Evolutionary conservation across 108 stramenopile genomes (phyloP).

Genomic region (Conticribra weissflogii): DNA sequence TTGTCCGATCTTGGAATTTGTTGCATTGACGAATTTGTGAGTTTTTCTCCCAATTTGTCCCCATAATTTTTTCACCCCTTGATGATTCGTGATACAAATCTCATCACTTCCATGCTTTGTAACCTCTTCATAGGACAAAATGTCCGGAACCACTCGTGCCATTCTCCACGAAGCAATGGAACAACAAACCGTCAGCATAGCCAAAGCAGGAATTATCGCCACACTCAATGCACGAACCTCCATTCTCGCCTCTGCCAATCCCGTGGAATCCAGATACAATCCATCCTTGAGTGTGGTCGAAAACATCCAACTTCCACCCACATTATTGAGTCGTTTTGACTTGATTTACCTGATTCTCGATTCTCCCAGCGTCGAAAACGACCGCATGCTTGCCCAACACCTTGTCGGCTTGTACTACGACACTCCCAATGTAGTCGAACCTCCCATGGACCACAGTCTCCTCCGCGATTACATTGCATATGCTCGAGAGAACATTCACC

Average conservation of each 20-base stretch:
- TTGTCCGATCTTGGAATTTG: slow-evolving; percentile 97
- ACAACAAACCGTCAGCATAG: slow-evolving; percentile 98
- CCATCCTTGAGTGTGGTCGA: slow-evolving; percentile 96
- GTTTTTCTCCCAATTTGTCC: neutral
- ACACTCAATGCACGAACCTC: slow-evolving; percentile 97
- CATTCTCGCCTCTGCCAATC: slow-evolving; percentile 98
- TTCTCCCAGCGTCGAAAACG: slow-evolving; percentile 83
- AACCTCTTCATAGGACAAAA: slow-evolving; percentile 93
- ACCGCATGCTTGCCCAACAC: slow-evolving; percentile 89
- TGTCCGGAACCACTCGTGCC: slow-evolving; percentile 96
- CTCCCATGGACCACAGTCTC: slow-evolving; percentile 78
- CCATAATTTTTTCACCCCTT: neutral
- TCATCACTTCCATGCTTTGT: no score
- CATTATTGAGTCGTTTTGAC: slow-evolving; percentile 97
- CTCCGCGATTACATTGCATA: slow-evolving; percentile 96
- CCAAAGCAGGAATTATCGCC: slow-evolving; percentile 99
- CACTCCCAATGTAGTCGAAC: slow-evolving; percentile 74
- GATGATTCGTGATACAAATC: neutral
- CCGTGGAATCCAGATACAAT: slow-evolving; percentile 97
- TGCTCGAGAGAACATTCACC: slow-evolving; percentile 85
- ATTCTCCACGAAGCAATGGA: slow-evolving; percentile 99
- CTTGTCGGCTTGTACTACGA: slow-evolving; percentile 92
- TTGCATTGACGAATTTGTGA: slow-evolving; percentile 95
- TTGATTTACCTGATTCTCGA: slow-evolving; percentile 99
- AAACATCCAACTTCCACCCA: slow-evolving; percentile 98